A percentile compares a stretch with the other conserved stretches of the same genome.
Conservation (phyloP, 2,329 filamentous ascomycete genomes). For the Claviceps fusiformis region DNA sequence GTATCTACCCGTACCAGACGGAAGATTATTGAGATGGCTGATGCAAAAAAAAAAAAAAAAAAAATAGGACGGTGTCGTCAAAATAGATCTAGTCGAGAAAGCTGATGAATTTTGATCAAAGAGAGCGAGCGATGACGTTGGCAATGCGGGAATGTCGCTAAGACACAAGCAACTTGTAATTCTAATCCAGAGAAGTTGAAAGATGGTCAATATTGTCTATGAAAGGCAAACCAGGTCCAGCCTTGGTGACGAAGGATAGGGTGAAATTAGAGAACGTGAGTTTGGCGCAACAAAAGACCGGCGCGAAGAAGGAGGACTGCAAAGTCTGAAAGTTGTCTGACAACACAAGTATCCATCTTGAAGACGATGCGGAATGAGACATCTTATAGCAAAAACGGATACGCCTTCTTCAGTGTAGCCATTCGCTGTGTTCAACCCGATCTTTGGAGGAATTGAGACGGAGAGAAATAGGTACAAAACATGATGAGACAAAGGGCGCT, state of each 20-base stretch:
- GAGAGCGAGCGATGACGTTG: neutral
- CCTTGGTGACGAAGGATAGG: constrained; percentile 13
- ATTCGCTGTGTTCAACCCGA: neutral
- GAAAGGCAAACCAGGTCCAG: constrained; percentile 19
- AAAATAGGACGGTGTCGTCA: constrained; percentile 12
- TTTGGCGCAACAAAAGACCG: constrained; percentile 16
- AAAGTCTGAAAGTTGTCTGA: constrained; percentile 3
- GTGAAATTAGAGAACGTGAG: constrained; percentile 7
- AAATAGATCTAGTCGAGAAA: constrained; percentile 6
- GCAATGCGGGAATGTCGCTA: neutral
- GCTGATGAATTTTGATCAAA: neutral
- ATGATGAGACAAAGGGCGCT: neutral
- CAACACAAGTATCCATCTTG: neutral
- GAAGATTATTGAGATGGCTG: constrained; percentile 9
- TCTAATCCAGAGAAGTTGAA: constrained; percentile 14
- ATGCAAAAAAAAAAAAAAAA: neutral
- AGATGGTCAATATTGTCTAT: neutral
- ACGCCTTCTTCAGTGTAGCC: neutral
- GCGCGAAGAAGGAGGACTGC: constrained; percentile 7
- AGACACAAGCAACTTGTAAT: constrained; percentile 1
- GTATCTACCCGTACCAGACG: constrained; percentile 20
- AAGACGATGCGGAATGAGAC: neutral
- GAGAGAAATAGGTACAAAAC: neutral
- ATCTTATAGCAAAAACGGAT: constrained; percentile 5
- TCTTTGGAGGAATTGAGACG: no score